Conservation (phyloP, 108 stramenopile species). For the Nannochloropsis granulata region DNA sequence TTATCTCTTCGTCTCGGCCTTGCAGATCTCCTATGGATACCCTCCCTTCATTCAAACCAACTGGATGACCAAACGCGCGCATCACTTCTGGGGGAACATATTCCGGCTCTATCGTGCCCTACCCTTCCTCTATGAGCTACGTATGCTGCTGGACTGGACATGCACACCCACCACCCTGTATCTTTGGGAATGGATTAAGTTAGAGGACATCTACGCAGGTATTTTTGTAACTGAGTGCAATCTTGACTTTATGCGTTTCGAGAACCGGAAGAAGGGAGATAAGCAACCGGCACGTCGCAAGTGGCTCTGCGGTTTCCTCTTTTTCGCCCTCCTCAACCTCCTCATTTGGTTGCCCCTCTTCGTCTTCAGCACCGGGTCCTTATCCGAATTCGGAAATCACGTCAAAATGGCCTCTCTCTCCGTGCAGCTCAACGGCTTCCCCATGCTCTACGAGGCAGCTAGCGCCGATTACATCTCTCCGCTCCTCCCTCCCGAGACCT, state of each 20-base stretch:
- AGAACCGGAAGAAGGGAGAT: background rate
- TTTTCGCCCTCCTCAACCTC: background rate
- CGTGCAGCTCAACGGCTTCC: background rate
- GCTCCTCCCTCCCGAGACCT: background rate
- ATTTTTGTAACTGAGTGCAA: background rate
- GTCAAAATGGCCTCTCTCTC: background rate
- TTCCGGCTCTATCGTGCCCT: background rate
- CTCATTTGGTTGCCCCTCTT: background rate
- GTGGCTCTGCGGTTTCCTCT: background rate
- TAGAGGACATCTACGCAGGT: background rate
- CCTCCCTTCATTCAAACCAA: background rate
- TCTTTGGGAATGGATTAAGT: background rate
- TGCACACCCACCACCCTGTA: background rate
- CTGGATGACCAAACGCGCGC: background rate
- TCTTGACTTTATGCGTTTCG: background rate
- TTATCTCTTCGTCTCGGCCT: background rate
- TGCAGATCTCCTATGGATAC: background rate
- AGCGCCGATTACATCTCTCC: background rate
- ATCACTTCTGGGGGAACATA: background rate
- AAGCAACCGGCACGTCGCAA: background rate
- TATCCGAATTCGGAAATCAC: background rate
- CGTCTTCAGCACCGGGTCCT: background rate
- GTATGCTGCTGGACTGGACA: background rate
- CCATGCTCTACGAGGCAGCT: background rate
- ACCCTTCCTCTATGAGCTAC: background rate